These are phyloP conservation scores for Elongisporangium undulatum DNA, from an alignment of 352 stramenopile genomes.

Conservation along the genomic window DNA sequence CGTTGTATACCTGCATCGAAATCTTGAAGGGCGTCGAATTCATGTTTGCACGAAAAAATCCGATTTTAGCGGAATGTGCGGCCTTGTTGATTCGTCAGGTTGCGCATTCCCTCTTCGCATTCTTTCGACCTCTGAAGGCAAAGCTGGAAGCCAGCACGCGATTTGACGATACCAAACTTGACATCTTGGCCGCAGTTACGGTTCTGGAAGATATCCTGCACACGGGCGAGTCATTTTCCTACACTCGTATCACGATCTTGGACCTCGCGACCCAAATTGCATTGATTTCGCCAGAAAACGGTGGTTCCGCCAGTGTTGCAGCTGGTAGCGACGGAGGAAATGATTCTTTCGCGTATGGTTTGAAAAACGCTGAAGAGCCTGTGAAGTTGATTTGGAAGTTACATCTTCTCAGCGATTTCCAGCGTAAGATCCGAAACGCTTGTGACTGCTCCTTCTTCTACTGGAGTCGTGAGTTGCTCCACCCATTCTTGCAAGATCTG, in stretches of 20 bases:
- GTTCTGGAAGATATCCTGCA: conserved; percentile 85
- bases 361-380: conserved; percentile 68
- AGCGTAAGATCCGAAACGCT: conserved; percentile 75
- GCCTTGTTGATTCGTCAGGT: conserved; percentile 77
- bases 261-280: conserved; percentile 80
- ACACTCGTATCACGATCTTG: conserved; percentile 77
- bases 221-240: conserved; percentile 77
- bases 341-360: conserved; percentile 28
- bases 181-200: conserved; percentile 77
- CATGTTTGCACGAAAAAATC: conserved; percentile 88
- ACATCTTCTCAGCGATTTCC: conserved; percentile 84
- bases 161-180: conserved; percentile 86
- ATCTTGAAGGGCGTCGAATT: conserved; percentile 92
- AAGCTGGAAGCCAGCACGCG: conserved; percentile 81
- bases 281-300: conserved; percentile 58
- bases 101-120: conserved; percentile 70
- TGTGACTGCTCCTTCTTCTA: conserved; percentile 94
- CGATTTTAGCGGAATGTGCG: conserved; percentile 67
- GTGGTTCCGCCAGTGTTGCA: conserved; percentile 14
- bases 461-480: conserved; percentile 88
- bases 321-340: conserved; percentile 37
- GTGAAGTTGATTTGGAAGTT: conserved; percentile 86
- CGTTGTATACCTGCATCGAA: conserved; percentile 87
- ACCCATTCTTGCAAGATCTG: conserved; percentile 80
- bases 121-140: conserved; percentile 80